Conservation (phyloP, 495 filamentous ascomycete genomes). For the Penicillium canariense region DNA sequence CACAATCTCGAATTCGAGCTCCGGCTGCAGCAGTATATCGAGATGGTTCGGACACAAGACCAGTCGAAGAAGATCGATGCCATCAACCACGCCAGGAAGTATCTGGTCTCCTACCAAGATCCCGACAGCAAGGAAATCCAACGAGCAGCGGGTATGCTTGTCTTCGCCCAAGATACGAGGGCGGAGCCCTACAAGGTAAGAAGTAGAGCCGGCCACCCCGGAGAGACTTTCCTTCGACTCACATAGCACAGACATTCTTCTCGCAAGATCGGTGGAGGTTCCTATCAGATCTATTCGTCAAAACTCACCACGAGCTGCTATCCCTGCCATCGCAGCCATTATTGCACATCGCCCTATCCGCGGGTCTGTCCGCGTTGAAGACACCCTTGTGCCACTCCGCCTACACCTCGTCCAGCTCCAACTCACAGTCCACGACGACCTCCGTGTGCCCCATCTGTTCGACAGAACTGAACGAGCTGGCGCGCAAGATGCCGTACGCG, state of each 20-base stretch:
- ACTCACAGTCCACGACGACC: constrained; percentile 56
- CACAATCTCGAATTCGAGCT: constrained; percentile 91
- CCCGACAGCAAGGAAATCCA: constrained; percentile 66
- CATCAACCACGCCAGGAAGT: constrained; percentile 77
- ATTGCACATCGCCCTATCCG: constrained; percentile 87
- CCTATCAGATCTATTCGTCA: constrained; percentile 79
- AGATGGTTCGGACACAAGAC: constrained; percentile 69
- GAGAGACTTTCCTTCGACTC: neutral
- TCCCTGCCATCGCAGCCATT: constrained; percentile 79
- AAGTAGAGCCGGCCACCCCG: neutral
- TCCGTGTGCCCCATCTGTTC: constrained; percentile 92
- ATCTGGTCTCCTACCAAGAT: constrained; percentile 64
- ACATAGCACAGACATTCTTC: constrained; percentile 62
- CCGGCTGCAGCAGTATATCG: constrained; percentile 93
- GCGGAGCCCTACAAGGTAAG: constrained; percentile 64
- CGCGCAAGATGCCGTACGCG: constrained; percentile 84
- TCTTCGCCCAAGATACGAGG: constrained; percentile 60
- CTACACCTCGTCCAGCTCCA: constrained; percentile 56
- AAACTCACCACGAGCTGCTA: constrained; percentile 83
- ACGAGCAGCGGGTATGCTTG: constrained; percentile 76
- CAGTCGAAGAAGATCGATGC: constrained; percentile 66
- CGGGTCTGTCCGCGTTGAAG: constrained; percentile 91
- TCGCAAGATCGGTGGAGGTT: constrained; percentile 65
- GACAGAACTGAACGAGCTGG: constrained; percentile 89
- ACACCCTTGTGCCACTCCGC: constrained; percentile 88